Evolutionary conservation across 805 yeast species (phyloP), one percentile per base, ranked within the genome.

Genomic region (Saturnispora gosingensis): DNA sequence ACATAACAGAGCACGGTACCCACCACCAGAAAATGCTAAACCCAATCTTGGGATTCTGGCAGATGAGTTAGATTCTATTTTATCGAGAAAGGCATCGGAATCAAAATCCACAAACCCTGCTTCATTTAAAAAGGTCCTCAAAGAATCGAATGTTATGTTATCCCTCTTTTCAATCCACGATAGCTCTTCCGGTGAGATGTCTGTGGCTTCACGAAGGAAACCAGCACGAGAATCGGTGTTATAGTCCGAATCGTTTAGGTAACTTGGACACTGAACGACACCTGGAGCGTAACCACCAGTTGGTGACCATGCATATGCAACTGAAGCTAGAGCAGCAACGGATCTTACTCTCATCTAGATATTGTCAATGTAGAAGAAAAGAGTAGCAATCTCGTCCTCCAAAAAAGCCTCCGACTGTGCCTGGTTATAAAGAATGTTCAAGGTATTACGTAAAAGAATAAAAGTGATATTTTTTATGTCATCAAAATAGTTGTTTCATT

Each of bases 1-100:
- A 52, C 75, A 69, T 44, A 88, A 68, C 88, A 88, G 86, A 34
- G 96, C 95, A 55, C 97, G 76, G 66, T 86, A 88, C 3, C 96
- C 96, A 62, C 97, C 96, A 44, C 96, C 96, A 15, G 87, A 75
- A 58, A 82, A 80, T 6, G 88, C 82, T 28, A 77, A 57, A 3
- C 80, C 89, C 43, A 84, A 70, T 46, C 74, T 71, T 16, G 69
- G 69, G 18, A 59, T 58, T 20, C 52, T 42, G 52, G 77, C 70
- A 7, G 79, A 61, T 38, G 67, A 60, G 58, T 72, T 67, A 2
- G 57, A 46, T 2, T 28, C 18, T 38, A 72, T 62, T 6, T 61
- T 53, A 45, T 69, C 69, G 35, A 75, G 58, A 54, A 71, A 80
- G 0, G 59, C 62, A 22, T 67, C 70, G 1, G 77, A 73, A 55